Evolutionary conservation across 805 yeast species (phyloP).

Genomic region (Schwanniomyces vanrijiae): DNA sequence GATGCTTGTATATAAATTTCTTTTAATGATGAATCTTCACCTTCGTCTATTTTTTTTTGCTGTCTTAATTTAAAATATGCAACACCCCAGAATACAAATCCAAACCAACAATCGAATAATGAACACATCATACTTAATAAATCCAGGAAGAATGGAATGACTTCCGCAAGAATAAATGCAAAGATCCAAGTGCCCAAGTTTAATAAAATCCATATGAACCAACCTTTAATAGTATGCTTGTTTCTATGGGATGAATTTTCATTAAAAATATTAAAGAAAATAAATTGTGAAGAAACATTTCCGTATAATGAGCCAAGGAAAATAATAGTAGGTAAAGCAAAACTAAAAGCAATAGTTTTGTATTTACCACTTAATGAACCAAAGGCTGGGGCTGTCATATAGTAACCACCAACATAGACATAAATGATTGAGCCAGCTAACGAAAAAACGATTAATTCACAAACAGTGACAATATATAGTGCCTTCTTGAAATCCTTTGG

Average conservation of each 20-base stretch:
- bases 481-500: slow-evolving; percentile 62
- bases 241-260: slow-evolving; percentile 43
- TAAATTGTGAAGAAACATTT: slow-evolving; percentile 53
- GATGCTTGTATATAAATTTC: slow-evolving; percentile 27
- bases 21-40: slow-evolving; percentile 20
- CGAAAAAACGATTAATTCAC: slow-evolving; percentile 50
- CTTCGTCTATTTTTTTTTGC: slow-evolving; percentile 15
- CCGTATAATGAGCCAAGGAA: slow-evolving; percentile 57
- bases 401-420: slow-evolving; percentile 55
- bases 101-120: slow-evolving; percentile 65
- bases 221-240: slow-evolving; percentile 50
- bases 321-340: slow-evolving; percentile 58
- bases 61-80: slow-evolving; percentile 50
- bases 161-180: slow-evolving; percentile 62
- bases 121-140: slow-evolving; percentile 59
- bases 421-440: slow-evolving; percentile 59
- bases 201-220: slow-evolving; percentile 51
- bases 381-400: slow-evolving; percentile 60
- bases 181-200: slow-evolving; percentile 47
- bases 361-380: slow-evolving; percentile 48
- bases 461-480: slow-evolving; percentile 48
- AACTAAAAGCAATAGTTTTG: slow-evolving; percentile 58
- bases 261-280: slow-evolving; percentile 47
- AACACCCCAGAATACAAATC: slow-evolving; percentile 62
- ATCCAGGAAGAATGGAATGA: slow-evolving; percentile 63